These are phyloP conservation scores for Suillus lakei DNA, from an alignment of 768 basidiomycete species.

Conservation along the genomic window DNA sequence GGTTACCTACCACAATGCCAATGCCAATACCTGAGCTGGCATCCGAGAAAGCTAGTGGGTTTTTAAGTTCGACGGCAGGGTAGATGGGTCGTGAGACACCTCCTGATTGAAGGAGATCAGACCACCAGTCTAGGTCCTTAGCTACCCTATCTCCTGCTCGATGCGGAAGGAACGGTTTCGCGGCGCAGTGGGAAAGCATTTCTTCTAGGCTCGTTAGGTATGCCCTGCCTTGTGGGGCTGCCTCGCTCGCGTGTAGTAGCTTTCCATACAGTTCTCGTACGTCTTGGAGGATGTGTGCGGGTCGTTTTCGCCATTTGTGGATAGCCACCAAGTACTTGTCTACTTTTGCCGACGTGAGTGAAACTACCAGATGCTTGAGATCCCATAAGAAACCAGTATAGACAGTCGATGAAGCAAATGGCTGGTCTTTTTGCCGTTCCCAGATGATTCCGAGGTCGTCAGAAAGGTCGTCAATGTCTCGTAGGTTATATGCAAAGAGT, in stretches of 20 bases:
- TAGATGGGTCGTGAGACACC: constrained; percentile 9
- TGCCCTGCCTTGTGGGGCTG: no score
- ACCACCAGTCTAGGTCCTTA: background rate
- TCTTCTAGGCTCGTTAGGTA: constrained; percentile 46
- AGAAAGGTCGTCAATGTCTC: no score
- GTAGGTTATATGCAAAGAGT: no score
- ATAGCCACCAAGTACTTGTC: constrained; percentile 18
- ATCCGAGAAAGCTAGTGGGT: constrained; percentile 18
- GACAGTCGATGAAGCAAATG: no score
- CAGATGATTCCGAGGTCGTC: no score
- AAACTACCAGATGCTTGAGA: no score
- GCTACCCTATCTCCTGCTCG: background rate
- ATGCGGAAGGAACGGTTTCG: constrained; percentile 39
- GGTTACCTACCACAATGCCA: constrained; percentile 19
- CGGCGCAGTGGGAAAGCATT: constrained; percentile 34
- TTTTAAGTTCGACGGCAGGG: background rate
- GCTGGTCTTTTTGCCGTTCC: no score
- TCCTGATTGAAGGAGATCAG: background rate
- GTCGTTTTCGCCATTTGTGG: background rate
- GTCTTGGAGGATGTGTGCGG: constrained; percentile 12
- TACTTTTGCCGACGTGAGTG: no score
- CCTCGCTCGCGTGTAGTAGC: constrained; percentile 16
- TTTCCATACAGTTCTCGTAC: constrained; percentile 16
- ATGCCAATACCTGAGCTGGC: constrained; percentile 24
- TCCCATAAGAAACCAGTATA: no score